These are phyloP conservation scores for Lachnellula occidentalis DNA, from an alignment of 2,329 filamentous ascomycete genomes.

Conservation along the genomic window DNA sequence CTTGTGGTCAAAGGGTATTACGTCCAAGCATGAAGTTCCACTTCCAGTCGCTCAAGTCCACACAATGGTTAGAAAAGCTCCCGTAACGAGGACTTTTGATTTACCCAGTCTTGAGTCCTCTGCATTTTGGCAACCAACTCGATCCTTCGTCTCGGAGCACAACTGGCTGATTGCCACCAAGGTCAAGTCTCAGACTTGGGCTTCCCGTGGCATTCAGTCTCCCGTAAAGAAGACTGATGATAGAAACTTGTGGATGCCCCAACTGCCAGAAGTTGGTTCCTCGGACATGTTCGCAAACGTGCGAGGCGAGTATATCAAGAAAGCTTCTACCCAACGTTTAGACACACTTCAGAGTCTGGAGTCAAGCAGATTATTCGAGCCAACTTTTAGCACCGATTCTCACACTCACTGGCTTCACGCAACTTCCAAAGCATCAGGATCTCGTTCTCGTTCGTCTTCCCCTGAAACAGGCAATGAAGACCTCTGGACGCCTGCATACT, in stretches of 20 bases:
- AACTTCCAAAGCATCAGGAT: slow-evolving; percentile 3
- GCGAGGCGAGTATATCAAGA: slow-evolving; percentile 7
- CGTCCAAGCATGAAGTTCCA: neutral
- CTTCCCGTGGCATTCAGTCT: neutral
- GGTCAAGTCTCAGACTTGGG: slow-evolving; percentile 5
- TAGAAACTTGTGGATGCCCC: slow-evolving; percentile 11
- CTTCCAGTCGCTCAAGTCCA: neutral
- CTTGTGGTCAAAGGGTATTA: slow-evolving; percentile 1
- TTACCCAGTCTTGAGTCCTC: slow-evolving; percentile 6
- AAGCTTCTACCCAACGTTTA: slow-evolving; percentile 1
- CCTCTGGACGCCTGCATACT: neutral
- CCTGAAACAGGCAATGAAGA: neutral
- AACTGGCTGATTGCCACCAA: neutral
- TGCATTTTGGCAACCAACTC: slow-evolving; percentile 8
- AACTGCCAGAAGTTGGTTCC: neutral
- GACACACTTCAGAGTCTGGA: slow-evolving; percentile 9
- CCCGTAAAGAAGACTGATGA: neutral
- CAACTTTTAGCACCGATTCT: neutral
- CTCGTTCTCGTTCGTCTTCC: neutral
- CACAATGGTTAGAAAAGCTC: neutral
- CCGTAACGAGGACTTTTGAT: neutral
- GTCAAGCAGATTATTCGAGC: slow-evolving; percentile 16
- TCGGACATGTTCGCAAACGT: slow-evolving; percentile 17
- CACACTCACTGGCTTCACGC: slow-evolving; percentile 13
- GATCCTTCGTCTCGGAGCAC: neutral